These are phyloP conservation scores for Yarrowia sp. DNA, from an alignment of 805 yeast genomes.

Conservation along the genomic window DNA sequence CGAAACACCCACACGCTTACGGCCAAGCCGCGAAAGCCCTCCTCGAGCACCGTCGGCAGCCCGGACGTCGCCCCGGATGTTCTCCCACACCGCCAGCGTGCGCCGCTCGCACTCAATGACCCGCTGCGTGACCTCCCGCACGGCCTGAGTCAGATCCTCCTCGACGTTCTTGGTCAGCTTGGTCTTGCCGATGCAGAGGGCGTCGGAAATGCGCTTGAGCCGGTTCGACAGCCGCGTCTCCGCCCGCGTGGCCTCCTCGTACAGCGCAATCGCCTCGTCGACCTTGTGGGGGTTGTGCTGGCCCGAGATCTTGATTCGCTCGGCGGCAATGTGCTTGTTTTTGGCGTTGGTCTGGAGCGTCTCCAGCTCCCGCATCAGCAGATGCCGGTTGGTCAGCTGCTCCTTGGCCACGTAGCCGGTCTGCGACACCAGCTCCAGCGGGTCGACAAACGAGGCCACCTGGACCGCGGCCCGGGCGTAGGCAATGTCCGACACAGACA, in stretches of 20 bases:
- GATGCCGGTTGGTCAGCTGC: slow-evolving; percentile 88
- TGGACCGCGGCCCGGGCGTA: slow-evolving; percentile 74
- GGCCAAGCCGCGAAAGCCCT: slow-evolving; percentile 81
- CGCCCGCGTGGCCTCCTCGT: slow-evolving; percentile 76
- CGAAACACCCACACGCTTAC: slow-evolving; percentile 59
- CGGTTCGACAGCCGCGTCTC: slow-evolving; percentile 81
- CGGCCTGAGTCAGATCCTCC: slow-evolving; percentile 57
- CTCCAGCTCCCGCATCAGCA: slow-evolving; percentile 85
- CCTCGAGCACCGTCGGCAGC: slow-evolving; percentile 72
- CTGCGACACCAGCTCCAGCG: slow-evolving; percentile 64
- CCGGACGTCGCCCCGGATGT: slow-evolving; percentile 72
- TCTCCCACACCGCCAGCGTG: slow-evolving; percentile 74
- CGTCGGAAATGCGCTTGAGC: slow-evolving; percentile 81
- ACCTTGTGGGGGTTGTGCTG: slow-evolving; percentile 85
- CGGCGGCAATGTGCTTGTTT: slow-evolving; percentile 72
- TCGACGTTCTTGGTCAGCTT: slow-evolving; percentile 69
- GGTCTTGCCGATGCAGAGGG: slow-evolving; percentile 76
- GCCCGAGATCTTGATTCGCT: slow-evolving; percentile 69
- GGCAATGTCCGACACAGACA: slow-evolving; percentile 60
- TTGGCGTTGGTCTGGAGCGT: slow-evolving; percentile 80
- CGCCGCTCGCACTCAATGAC: slow-evolving; percentile 88
- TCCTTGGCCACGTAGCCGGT: slow-evolving; percentile 92
- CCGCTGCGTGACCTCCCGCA: slow-evolving; percentile 68
- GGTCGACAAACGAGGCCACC: slow-evolving; percentile 79
- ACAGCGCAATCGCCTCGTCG: slow-evolving; percentile 82